Conservation (phyloP, 352 stramenopile genomes). For the Aphanomyces cochlioides region DNA sequence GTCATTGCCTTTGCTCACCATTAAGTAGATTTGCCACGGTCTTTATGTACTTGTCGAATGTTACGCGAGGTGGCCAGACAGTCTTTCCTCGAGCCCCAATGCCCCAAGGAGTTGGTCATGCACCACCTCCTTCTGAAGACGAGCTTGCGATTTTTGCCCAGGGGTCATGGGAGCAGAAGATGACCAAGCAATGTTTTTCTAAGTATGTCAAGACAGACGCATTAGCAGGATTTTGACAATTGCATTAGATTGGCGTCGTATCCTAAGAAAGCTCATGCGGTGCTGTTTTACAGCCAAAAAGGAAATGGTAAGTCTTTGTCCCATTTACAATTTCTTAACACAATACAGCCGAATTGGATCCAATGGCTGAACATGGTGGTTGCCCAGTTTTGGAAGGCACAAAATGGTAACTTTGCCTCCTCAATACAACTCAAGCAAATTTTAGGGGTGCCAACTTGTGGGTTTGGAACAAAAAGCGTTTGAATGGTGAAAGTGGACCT, state of each 20-base stretch:
- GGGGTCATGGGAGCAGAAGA: slow-evolving; percentile 21
- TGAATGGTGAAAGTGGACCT: slow-evolving; percentile 34
- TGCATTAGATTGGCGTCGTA: slow-evolving; percentile 26
- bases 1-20: no score
- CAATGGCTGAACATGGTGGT: slow-evolving; percentile 48
- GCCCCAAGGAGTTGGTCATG: neutral
- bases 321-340: neutral
- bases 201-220: slow-evolving; percentile 5
- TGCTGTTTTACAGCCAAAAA: slow-evolving; percentile 89
- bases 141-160: slow-evolving; percentile 20
- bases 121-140: slow-evolving; percentile 2
- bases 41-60: slow-evolving; percentile 33
- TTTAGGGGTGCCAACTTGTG: slow-evolving; percentile 72
- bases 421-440: slow-evolving; percentile 42
- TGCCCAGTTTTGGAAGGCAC: slow-evolving; percentile 74
- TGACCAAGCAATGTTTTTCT: slow-evolving; percentile 22
- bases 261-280: slow-evolving; percentile 47
- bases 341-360: slow-evolving; percentile 41
- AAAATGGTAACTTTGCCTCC: slow-evolving; percentile 73
- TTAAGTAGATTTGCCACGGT: slow-evolving; percentile 29
- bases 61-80: slow-evolving; percentile 34
- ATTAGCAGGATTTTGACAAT: no score
- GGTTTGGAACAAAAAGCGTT: slow-evolving; percentile 63
- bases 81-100: slow-evolving; percentile 34
- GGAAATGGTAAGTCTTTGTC: slow-evolving; percentile 35